Evolutionary conservation across 495 filamentous ascomycete genomes (phyloP), one percentile per base, ranked within the genome.

Genomic region (Penicillium tannophilum): DNA sequence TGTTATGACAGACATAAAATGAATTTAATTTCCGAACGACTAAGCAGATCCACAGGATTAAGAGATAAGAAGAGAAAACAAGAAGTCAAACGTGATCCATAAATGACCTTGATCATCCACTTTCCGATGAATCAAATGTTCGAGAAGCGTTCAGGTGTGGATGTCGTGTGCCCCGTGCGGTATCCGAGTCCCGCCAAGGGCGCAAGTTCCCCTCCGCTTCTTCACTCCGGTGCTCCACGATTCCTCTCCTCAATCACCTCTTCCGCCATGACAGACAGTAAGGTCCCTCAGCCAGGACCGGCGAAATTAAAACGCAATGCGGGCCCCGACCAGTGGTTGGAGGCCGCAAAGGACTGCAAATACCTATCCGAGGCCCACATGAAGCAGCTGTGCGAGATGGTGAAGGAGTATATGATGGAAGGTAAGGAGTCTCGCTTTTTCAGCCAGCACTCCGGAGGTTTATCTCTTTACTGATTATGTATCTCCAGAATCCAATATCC

Each of bases 321-420:
- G 43, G 91, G 90, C 19, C 87, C 93, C n/a, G 91, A 96, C 66
- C 92, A 98, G 77, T 98, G 94, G 94, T 85, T 98, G 16, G 89
- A 92, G 67, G 88, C 90, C 64, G 94, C 94, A 41, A 96, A 96
- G 72, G 89, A 93, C 69, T 98, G 95, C 81, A 92, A 96, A 69
- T 97, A 97, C 71, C 84, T 98, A 17, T 93, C 93, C 6, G 94
- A 98, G 76, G 76, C 86, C 42, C 91, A 92, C 65, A 98, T 98
- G 94, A 98, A 98, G 79, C 89, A 95, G 72, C 82, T 98, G 17
- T 98, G 94, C 75, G 94, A 98, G 79, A 95, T 96, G 59, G 93
- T 97, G 59, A 98, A 98, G 79, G 95, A 98, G 74, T 92, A 88
- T 59, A 81, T 98, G 65, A 98, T 98, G 93, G 95, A 98, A 81